Evolutionary conservation across 1,284 basidiomycete genomes (phyloP), one percentile per base, ranked within the genome.

Genomic region (Trichosporon coremiiforme): DNA sequence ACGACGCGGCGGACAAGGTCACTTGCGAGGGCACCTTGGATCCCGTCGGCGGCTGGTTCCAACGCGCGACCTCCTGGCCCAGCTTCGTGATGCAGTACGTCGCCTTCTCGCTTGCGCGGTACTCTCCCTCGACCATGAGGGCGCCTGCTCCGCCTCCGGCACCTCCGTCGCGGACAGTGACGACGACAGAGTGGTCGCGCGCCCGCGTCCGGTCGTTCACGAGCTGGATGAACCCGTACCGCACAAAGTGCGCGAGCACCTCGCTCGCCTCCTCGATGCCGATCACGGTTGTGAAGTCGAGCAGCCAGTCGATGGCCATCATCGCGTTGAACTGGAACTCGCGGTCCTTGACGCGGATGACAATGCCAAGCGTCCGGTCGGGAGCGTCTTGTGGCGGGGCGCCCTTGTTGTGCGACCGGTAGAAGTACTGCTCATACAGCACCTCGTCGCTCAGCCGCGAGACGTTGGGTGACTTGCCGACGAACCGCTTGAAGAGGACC

Each of bases 191-290:
- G 38, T 90, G 90, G 75, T 96, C 94, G 77, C 91, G 92, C 78
- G 90, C 90, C 85, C 92, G 94, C 4, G 84, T 83, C 70, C 83
- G 84, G 76, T 88, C 87, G 45, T 77, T 73, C 71, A 96, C 92
- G 45, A 98, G 86, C 12, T 86, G 84, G 82, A 99, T 92, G 75
- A 96, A 89, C 47, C 94, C 94, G 78, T 97, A 96, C 55, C 97
- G 90, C 63, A 98, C 95, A 79, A 99, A 98, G 79, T 99, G 97
- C 0, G 95, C 97, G 4, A 93, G 90, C 87, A 98, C 91, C 85
- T 99, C 97, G 25, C 94, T 94, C 0, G 95, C 96, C 83, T 99
- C 97, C 80, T 99, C 97, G 67, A 93, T 86, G 25, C 95, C 95
- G 65, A 95, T 94, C 60, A 96, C 93, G 0, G 96, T 98, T 0